Percentiles rank a stretch among this genome's conserved stretches.
Conservation (phyloP, 2,329 filamentous ascomycete species). For the Paecilomyces formosus region DNA sequence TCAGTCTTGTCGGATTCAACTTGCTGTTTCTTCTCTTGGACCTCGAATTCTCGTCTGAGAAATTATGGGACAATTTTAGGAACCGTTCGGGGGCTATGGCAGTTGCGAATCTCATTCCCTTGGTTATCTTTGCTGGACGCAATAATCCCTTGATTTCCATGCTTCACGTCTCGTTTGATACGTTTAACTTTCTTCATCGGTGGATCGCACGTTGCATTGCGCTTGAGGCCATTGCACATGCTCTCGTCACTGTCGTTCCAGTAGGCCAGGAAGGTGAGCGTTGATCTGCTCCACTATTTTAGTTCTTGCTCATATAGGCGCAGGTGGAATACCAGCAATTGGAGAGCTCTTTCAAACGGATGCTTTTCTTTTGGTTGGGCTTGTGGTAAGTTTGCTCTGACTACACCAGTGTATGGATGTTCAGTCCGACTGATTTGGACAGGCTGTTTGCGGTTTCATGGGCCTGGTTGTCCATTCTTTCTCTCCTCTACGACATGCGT, state of each 20-base stretch:
- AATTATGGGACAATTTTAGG: slow-evolving; percentile 10
- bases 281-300: slow-evolving; percentile 15
- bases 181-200: slow-evolving; percentile 56
- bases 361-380: slow-evolving; percentile 7
- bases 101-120: slow-evolving; percentile 29
- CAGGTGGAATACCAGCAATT: background rate
- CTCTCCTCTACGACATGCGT: slow-evolving; percentile 74
- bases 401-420: background rate
- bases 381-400: slow-evolving; percentile 15
- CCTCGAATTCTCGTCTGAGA: slow-evolving; percentile 16
- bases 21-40: slow-evolving; percentile 38
- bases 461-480: slow-evolving; percentile 61
- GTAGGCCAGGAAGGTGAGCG: slow-evolving; percentile 41
- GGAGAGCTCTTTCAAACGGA: background rate
- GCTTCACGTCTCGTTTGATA: slow-evolving; percentile 28
- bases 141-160: slow-evolving; percentile 32
- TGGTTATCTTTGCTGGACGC: slow-evolving; percentile 29
- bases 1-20: slow-evolving; percentile 15
- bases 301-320: background rate
- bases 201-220: slow-evolving; percentile 67
- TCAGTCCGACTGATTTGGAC: background rate
- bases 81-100: slow-evolving; percentile 19
- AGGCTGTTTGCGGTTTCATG: slow-evolving; percentile 41
- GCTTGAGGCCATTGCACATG: slow-evolving; percentile 59
- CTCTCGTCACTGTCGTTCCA: slow-evolving; percentile 62